Conservation (phyloP, 2,329 filamentous ascomycete species). For the Diaporthe caulivora region DNA sequence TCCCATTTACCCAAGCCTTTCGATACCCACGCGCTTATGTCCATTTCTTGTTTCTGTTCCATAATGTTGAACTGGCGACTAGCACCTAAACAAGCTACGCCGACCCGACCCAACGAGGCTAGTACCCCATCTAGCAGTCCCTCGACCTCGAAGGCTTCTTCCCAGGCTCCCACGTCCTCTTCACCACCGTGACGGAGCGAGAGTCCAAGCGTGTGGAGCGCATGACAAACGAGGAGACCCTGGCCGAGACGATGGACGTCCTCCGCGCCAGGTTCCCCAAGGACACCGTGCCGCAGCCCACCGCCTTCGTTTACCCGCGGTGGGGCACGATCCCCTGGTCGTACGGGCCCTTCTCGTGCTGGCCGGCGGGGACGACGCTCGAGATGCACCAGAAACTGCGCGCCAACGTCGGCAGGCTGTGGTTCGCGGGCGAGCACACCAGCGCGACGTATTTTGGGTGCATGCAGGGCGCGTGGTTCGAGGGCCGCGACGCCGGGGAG, state of each 20-base stretch:
- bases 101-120: slow-evolving; percentile 9
- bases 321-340: background rate
- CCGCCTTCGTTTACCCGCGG: background rate
- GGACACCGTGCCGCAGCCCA: background rate
- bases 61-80: background rate
- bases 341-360: background rate
- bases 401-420: slow-evolving; percentile 5
- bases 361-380: slow-evolving; percentile 4
- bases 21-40: no score
- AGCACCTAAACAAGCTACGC: background rate
- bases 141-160: slow-evolving; percentile 9
- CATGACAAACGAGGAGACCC: slow-evolving; percentile 3
- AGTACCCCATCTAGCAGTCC: slow-evolving; percentile 16
- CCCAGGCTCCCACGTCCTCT: background rate
- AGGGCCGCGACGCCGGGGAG: background rate
- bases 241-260: background rate
- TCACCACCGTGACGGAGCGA: slow-evolving; percentile 1
- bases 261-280: slow-evolving; percentile 18
- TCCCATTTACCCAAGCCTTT: no score
- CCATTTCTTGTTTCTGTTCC: no score
- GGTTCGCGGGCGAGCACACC: slow-evolving; percentile 15
- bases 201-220: slow-evolving; percentile 13
- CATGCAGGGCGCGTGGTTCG: slow-evolving; percentile 15
- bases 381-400: slow-evolving; percentile 23
- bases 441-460: slow-evolving; percentile 1